Conservation (phyloP, 2,329 filamentous ascomycete species). For the Thelonectria discophora region DNA sequence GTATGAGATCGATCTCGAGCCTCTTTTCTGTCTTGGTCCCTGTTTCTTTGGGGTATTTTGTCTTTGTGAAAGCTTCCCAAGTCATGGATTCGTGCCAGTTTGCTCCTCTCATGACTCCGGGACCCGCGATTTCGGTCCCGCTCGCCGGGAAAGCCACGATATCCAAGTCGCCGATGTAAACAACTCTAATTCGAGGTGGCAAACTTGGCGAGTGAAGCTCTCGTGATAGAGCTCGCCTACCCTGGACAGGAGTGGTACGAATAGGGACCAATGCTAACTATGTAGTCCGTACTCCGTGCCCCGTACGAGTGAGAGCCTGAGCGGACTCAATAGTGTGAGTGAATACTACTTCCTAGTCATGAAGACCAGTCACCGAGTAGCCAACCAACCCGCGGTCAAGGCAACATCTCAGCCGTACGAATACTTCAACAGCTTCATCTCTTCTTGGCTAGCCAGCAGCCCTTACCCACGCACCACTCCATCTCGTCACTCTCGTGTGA, state of each 20-base stretch:
- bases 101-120: constrained; percentile 2
- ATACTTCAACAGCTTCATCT: background rate
- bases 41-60: too few species aligned
- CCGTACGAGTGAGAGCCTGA: too few species aligned
- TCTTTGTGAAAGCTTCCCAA: constrained; percentile 1
- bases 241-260: background rate
- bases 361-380: background rate
- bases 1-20: background rate
- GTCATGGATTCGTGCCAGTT: constrained; percentile 1
- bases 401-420: too few species aligned
- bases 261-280: background rate
- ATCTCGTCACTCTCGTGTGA: constrained; percentile 23
- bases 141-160: background rate
- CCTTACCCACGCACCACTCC: constrained; percentile 26
- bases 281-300: too few species aligned
- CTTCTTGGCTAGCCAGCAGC: constrained; percentile 15
- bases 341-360: too few species aligned
- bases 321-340: too few species aligned
- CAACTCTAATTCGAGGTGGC: constrained; percentile 1
- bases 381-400: too few species aligned
- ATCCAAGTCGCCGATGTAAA: background rate
- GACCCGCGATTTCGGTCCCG: background rate
- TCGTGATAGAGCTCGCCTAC: background rate
- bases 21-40: constrained; percentile 3
- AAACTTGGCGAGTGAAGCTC: background rate